These are phyloP conservation scores for Trichoderma atrobrunneum DNA, from an alignment of 2,329 filamentous ascomycete genomes.

Conservation along the genomic window DNA sequence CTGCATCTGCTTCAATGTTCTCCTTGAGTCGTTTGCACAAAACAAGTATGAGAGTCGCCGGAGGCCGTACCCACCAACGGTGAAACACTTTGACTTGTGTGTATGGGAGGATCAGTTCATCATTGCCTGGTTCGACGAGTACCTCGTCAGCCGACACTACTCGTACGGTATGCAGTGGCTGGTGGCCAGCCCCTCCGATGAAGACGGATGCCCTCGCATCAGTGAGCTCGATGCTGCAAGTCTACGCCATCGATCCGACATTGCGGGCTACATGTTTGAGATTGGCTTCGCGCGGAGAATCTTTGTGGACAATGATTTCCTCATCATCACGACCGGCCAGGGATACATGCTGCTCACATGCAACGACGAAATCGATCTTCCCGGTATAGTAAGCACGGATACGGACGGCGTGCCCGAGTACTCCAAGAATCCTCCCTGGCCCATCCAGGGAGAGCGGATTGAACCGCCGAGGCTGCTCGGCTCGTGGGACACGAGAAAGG, in stretches of 20 bases:
- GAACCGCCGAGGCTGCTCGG: constrained; percentile 16
- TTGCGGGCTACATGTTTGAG: constrained; percentile 9
- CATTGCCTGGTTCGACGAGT: constrained; percentile 21
- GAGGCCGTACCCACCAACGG: constrained; percentile 10
- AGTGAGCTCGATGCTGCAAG: background rate
- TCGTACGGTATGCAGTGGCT: constrained; percentile 18
- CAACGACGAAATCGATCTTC: constrained; percentile 3
- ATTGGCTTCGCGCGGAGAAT: constrained; percentile 15
- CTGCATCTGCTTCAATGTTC: constrained; percentile 17
- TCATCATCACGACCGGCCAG: constrained; percentile 17
- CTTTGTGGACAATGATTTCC: constrained; percentile 18
- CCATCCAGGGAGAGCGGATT: constrained; percentile 6
- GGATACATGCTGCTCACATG: constrained; percentile 18
- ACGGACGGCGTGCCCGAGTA: background rate
- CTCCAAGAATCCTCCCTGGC: constrained; percentile 11
- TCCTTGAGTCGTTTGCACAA: constrained; percentile 13
- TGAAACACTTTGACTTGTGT: constrained; percentile 16
- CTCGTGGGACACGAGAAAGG: constrained; percentile 15
- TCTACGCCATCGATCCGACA: background rate
- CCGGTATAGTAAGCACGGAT: background rate
- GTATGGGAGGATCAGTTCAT: constrained; percentile 19
- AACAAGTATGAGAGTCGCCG: constrained; percentile 13
- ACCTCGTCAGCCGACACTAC: constrained; percentile 18
- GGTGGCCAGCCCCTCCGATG: background rate
- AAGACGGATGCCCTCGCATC: background rate